Percentiles rank a stretch among this genome's conserved stretches.
Evolutionary conservation across 1,284 basidiomycete species (phyloP).

Genomic region (Inonotus hispidus): DNA sequence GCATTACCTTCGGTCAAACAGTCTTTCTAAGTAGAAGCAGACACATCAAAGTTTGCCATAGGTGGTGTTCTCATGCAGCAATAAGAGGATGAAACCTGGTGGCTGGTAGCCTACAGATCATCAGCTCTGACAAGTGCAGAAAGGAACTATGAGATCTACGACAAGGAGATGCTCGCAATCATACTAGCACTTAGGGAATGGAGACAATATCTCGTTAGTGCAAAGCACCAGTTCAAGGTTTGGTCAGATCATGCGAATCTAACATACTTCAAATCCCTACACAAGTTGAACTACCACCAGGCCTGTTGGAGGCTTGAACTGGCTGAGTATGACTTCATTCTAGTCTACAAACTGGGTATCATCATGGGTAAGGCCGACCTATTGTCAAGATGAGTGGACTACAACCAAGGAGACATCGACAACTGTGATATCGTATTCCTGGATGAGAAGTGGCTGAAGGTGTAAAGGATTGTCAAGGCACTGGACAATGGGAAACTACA

Average conservation of each 20-base stretch:
- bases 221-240: slow-evolving; percentile 19
- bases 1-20: neutral
- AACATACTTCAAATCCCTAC: slow-evolving; percentile 24
- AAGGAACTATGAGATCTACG: slow-evolving; percentile 42
- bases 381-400: neutral
- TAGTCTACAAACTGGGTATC: neutral
- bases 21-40: neutral
- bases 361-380: neutral
- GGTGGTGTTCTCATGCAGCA: slow-evolving; percentile 6
- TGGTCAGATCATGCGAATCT: slow-evolving; percentile 32
- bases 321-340: neutral
- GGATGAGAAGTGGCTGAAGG: neutral
- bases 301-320: slow-evolving; percentile 16
- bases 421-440: neutral
- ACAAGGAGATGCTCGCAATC: slow-evolving; percentile 42
- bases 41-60: slow-evolving; percentile 5
- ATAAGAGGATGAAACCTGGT: slow-evolving; percentile 20
- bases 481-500: too few relatives aligned
- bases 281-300: slow-evolving; percentile 32
- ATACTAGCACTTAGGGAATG: slow-evolving; percentile 31
- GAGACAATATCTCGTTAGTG: slow-evolving; percentile 27
- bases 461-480: too few relatives aligned
- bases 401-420: neutral
- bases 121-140: slow-evolving; percentile 27
- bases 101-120: slow-evolving; percentile 29